Percentiles rank a stretch among this genome's conserved stretches.
These are phyloP conservation scores for Coniella lustricola DNA, from an alignment of 2,329 filamentous ascomycete species.

Conservation along the genomic window DNA sequence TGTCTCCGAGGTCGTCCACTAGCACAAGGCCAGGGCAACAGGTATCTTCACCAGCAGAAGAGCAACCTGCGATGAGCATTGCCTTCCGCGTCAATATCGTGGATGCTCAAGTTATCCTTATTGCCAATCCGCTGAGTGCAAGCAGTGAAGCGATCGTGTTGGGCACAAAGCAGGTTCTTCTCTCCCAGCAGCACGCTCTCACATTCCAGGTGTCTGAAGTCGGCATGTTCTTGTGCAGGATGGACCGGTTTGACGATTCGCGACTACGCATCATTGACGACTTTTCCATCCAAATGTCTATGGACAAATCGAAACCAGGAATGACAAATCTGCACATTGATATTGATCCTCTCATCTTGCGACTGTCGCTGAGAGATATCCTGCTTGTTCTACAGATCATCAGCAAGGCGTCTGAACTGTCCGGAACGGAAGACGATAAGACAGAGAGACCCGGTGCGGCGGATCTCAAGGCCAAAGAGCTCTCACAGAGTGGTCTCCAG, in stretches of 20 bases:
- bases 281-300: constrained; percentile 83
- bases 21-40: constrained; percentile 13
- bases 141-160: constrained; percentile 95
- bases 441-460: constrained; percentile 32
- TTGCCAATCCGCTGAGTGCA: constrained; percentile 83
- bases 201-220: constrained; percentile 90
- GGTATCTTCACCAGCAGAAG: constrained; percentile 18
- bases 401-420: constrained; percentile 82
- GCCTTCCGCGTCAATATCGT: constrained; percentile 91
- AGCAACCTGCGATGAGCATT: constrained; percentile 56
- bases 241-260: constrained; percentile 93
- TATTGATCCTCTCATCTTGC: constrained; percentile 82
- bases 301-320: constrained; percentile 62
- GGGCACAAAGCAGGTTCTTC: constrained; percentile 84
- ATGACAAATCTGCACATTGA: constrained; percentile 77
- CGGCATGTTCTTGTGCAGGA: constrained; percentile 97
- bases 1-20: constrained; percentile 25
- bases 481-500: constrained; percentile 42
- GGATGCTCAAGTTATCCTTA: constrained; percentile 91
- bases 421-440: constrained; percentile 48
- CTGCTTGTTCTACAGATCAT: constrained; percentile 89
- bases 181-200: constrained; percentile 89
- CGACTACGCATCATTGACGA: constrained; percentile 91
- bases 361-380: constrained; percentile 89
- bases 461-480: constrained; percentile 50